Conservation (phyloP, 2,329 filamentous ascomycete genomes). For the Curvularia sp. region DNA sequence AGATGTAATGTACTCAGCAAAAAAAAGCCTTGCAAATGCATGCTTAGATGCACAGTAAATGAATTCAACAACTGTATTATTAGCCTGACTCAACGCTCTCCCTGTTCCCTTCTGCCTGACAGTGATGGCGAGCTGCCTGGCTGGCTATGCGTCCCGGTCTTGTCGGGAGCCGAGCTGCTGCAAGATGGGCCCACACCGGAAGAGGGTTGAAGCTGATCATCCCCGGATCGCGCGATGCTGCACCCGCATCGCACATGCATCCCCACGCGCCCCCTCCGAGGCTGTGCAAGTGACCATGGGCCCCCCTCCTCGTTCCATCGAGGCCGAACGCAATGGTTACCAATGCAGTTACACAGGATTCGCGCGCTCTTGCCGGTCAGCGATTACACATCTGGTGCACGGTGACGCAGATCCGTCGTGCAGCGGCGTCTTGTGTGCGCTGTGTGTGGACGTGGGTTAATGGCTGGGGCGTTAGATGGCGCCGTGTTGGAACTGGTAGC, state of each 20-base stretch:
- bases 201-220: background rate
- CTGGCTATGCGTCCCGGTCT: no score
- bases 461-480: background rate
- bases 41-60: conserved; percentile 3
- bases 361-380: background rate
- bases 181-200: background rate
- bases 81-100: background rate
- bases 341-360: conserved; percentile 5
- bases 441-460: background rate
- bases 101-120: no score
- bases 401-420: background rate
- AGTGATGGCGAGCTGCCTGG: no score
- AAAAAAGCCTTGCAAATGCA: background rate
- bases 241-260: conserved; percentile 9
- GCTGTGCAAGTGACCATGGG: conserved; percentile 8
- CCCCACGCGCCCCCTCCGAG: conserved; percentile 2
- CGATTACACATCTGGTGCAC: background rate
- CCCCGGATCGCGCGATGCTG: conserved; percentile 2
- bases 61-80: conserved; percentile 5
- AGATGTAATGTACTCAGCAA: background rate
- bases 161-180: background rate
- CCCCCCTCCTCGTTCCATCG: background rate
- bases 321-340: background rate
- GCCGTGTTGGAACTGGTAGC: no score
- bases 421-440: background rate